These are phyloP conservation scores for Yamadazyma kitorensis DNA, from an alignment of 805 yeast genomes.

Conservation along the genomic window DNA sequence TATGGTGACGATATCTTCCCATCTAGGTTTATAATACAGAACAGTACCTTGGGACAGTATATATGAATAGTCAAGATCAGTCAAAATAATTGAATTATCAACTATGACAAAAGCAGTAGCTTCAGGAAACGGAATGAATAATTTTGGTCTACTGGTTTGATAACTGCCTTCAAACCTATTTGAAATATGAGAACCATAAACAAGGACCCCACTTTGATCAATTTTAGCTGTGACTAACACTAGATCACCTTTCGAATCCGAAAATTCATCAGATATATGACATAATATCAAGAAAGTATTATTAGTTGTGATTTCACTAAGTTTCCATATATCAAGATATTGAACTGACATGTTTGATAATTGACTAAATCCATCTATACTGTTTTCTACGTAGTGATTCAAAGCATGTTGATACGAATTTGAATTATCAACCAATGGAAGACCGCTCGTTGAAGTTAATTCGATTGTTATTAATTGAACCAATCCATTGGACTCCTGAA, in stretches of 20 bases:
- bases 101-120: conserved; percentile 60
- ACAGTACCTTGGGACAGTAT: conserved; percentile 18
- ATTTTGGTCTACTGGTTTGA: conserved; percentile 35
- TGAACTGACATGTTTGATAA: conserved; percentile 47
- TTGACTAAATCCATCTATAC: conserved; percentile 42
- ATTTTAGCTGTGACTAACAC: conserved; percentile 55
- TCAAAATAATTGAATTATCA: conserved; percentile 58
- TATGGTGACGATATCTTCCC: conserved; percentile 79
- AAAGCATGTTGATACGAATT: conserved; percentile 31
- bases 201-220: conserved; percentile 48
- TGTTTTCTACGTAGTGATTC: conserved; percentile 25
- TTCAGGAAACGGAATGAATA: conserved; percentile 58
- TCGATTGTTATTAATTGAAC: conserved; percentile 30
- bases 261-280: conserved; percentile 16
- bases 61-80: conserved; percentile 51
- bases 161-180: conserved; percentile 35
- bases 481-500: conserved; percentile 47
- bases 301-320: conserved; percentile 15
- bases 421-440: conserved; percentile 23
- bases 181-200: conserved; percentile 65
- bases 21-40: conserved; percentile 45
- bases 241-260: conserved; percentile 19
- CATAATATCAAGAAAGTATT: conserved; percentile 43
- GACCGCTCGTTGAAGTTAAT: conserved; percentile 25
- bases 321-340: conserved; percentile 61